Conservation (phyloP, 352 stramenopile species). For the Phytophthora niederhauseri region DNA sequence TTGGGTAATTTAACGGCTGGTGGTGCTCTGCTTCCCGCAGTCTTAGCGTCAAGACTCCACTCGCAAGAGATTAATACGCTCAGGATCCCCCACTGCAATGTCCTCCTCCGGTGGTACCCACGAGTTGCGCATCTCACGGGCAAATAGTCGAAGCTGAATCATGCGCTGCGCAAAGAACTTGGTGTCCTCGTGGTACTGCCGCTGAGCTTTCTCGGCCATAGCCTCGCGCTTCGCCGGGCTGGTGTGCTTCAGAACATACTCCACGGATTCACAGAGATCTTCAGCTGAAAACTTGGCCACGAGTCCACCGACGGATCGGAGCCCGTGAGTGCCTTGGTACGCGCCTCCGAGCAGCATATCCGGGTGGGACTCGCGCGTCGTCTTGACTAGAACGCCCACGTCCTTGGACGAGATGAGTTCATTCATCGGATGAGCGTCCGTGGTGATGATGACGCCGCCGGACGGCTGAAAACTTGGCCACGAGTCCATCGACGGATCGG, state of each 20-base stretch:
- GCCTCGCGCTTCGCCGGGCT: slow-evolving; percentile 29
- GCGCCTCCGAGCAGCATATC: slow-evolving; percentile 31
- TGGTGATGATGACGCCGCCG: slow-evolving; percentile 55
- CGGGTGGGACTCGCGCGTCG: not conserved
- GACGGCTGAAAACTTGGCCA: slow-evolving; percentile 28
- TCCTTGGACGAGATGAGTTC: slow-evolving; percentile 42
- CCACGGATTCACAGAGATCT: slow-evolving; percentile 36
- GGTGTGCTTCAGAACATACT: slow-evolving; percentile 38
- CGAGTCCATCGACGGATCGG: slow-evolving; percentile 25
- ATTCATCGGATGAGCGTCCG: slow-evolving; percentile 68
- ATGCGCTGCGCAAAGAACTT: slow-evolving; percentile 56
- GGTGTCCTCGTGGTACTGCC: slow-evolving; percentile 53
- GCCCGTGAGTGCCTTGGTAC: slow-evolving; percentile 27
- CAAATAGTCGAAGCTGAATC: slow-evolving; percentile 40
- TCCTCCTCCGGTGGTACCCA: slow-evolving; percentile 34
- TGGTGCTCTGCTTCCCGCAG: not conserved
- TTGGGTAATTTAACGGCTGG: too few species aligned
- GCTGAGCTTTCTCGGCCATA: slow-evolving; percentile 30
- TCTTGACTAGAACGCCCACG: slow-evolving; percentile 24
- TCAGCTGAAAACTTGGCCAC: slow-evolving; percentile 25
- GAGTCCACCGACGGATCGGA: slow-evolving; percentile 29
- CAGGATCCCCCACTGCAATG: slow-evolving; percentile 34
- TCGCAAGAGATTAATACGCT: slow-evolving; percentile 26
- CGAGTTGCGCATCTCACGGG: slow-evolving; percentile 22
- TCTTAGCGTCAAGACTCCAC: slow-evolving; percentile 13